Base-by-base conservation (phyloP, 495 filamentous ascomycete genomes). In the Tetracladium setigerum region DNA sequence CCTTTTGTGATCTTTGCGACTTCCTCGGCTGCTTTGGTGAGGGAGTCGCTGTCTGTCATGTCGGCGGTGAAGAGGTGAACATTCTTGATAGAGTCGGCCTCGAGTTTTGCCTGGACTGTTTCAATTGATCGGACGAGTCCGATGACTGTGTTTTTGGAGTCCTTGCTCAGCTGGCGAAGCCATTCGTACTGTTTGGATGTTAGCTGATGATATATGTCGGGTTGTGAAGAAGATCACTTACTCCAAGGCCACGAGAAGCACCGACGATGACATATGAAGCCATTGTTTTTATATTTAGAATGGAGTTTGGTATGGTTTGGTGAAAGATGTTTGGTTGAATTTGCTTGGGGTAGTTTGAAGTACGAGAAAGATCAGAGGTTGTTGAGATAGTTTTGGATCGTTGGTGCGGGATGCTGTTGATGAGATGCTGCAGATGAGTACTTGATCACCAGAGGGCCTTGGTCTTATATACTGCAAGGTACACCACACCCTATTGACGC, bases 181-280 rank as follows among this genome's bases (percentile, higher is more conserved):
- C 63, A 61, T 39, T 55, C 59, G 35, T 58, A 72, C 68, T 71
- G 47, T 52, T 36, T 33, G 10, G 14, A 35, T 11, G 54, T 52
- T 41, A 16, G 18, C 1, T 36, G 1, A 36, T 11, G 17, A 13
- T 15, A 9, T 40, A 33, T 1, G 15, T 19, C n/a, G 18, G 32
- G 8, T 11, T 16, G 24, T 40, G 18, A 22, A 15, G n/a, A 7
- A 63, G 50, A 53, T 1, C 50, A 24, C 53, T 54, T 38, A 67
- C 63, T 4, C 65, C 65, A 16, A 69, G 56, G 8, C 64, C 66
- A 16, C 59, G 50, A 27, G 64, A 65, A 9, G 63, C 58, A 7
- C 66, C 66, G 18, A 64, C 62, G n/a, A 69, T 53, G 9, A 67
- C 47, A 41, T 65, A 69, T 10, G 53, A 54, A 54, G 66, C 39